phyloP scores from a whole-genome alignment of 495 filamentous ascomycete genomes.

The Bombardia bombarda region DNA sequence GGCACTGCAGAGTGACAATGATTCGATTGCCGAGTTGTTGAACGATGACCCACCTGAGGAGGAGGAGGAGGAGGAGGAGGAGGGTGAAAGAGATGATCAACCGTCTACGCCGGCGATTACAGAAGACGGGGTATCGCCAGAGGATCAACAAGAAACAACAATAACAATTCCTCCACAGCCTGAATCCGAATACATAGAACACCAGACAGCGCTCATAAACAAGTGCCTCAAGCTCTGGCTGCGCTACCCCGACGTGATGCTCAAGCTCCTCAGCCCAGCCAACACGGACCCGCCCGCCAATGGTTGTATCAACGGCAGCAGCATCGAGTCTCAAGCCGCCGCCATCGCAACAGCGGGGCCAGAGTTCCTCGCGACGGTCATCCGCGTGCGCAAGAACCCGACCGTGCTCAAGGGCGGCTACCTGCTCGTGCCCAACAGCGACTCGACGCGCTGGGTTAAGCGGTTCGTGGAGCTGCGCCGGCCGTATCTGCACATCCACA shows the following conservation, averaged over 20 bases:
- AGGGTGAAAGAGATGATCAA: slow-evolving; percentile 1
- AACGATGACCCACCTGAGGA: slow-evolving; percentile 37
- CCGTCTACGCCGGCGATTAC: neutral
- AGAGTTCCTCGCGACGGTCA: slow-evolving; percentile 59
- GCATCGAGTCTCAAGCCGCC: slow-evolving; percentile 4
- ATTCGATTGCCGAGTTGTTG: slow-evolving; percentile 40
- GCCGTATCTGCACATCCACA: slow-evolving; percentile 87
- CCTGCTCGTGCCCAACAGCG: slow-evolving; percentile 66
- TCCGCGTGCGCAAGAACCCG: slow-evolving; percentile 64
- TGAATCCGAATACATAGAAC: slow-evolving; percentile 41
- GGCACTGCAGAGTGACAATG: slow-evolving; percentile 14
- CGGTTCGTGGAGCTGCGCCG: slow-evolving; percentile 88
- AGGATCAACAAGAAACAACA: slow-evolving; percentile 1
- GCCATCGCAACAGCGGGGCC: slow-evolving; percentile 18
- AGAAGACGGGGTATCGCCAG: slow-evolving; percentile 1
- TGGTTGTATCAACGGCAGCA: slow-evolving; percentile 40
- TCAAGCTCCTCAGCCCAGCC: slow-evolving; percentile 62
- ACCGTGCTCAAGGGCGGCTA: slow-evolving; percentile 75
- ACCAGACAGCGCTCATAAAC: slow-evolving; percentile 51
- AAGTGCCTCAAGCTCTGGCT: slow-evolving; percentile 75
- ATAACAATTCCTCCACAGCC: slow-evolving; percentile 4
- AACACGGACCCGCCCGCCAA: slow-evolving; percentile 69
- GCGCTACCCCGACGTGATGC: slow-evolving; percentile 62
- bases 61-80: neutral
- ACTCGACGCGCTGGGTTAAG: slow-evolving; percentile 74